Conservation (phyloP, 2,329 filamentous ascomycete genomes). For the Fusarium agapanthi region DNA sequence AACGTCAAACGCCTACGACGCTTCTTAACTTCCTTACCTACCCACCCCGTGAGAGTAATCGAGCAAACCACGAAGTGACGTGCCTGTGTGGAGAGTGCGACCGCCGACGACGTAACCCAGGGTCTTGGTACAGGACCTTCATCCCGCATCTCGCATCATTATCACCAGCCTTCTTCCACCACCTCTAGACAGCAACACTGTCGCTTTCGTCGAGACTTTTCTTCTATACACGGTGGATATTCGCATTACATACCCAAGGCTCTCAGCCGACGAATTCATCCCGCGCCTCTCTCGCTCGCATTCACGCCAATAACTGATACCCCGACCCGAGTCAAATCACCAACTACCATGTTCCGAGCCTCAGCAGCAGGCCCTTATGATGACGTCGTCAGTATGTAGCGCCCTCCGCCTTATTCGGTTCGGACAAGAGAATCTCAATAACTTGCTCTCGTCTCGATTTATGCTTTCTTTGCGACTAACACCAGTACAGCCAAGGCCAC, state of each 20-base stretch:
- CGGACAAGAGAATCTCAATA: not conserved
- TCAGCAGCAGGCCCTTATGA: constrained; percentile 67
- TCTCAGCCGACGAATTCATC: constrained; percentile 7
- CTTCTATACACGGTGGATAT: constrained; percentile 8
- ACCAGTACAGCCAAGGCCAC: constrained; percentile 73
- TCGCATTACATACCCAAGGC: constrained; percentile 9
- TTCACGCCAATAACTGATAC: constrained; percentile 16
- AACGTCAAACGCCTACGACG: constrained; percentile 2
- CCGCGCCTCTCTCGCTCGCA: not conserved
- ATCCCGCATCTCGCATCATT: constrained; percentile 15
- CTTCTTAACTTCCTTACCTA: not conserved
- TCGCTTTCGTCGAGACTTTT: not conserved
- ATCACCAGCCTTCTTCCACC: not conserved
- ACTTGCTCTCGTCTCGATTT: not conserved
- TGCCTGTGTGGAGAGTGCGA: constrained; percentile 33
- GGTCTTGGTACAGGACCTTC: constrained; percentile 28
- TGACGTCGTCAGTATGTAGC: constrained; percentile 64
- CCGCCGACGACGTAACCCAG: constrained; percentile 25
- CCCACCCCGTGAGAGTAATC: not conserved
- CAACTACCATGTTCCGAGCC: constrained; percentile 64
- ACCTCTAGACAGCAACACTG: not conserved
- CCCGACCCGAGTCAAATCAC: not conserved
- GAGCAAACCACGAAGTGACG: constrained; percentile 22
- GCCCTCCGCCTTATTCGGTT: not conserved
- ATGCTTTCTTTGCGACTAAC: constrained; percentile 22